Percentiles rank a stretch among this genome's conserved stretches.
These are phyloP conservation scores for Fusarium nurragi DNA, from an alignment of 2,329 filamentous ascomycete species.

Conservation along the genomic window DNA sequence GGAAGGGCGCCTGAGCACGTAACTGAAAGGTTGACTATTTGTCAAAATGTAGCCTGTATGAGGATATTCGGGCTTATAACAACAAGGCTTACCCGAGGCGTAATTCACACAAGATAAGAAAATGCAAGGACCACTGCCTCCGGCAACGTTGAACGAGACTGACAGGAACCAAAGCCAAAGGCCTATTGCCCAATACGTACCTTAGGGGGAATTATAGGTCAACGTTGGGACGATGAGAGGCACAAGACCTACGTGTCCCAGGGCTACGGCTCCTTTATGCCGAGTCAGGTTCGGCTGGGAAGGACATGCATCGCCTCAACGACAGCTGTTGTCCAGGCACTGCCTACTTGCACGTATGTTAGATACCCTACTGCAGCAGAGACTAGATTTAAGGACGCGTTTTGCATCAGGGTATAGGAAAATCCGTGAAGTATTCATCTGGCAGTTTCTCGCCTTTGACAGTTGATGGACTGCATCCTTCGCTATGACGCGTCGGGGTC, in stretches of 20 bases:
- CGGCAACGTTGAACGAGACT: not conserved
- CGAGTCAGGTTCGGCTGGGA: not conserved
- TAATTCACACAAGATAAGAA: not conserved
- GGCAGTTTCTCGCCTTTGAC: too few species aligned
- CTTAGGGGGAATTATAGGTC: too few species aligned
- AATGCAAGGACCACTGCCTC: not conserved
- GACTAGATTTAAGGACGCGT: not conserved
- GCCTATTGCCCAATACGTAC: conserved; percentile 4
- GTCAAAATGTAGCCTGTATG: not conserved
- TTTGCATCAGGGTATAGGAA: not conserved
- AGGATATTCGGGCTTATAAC: not conserved
- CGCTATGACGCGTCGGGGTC: not conserved
- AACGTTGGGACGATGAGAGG: not conserved
- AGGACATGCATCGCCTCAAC: not conserved
- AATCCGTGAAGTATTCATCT: not conserved
- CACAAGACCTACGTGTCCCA: not conserved
- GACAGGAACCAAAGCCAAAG: not conserved
- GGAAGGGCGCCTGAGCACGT: not conserved
- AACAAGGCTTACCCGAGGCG: not conserved
- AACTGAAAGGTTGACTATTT: not conserved
- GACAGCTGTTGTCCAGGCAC: not conserved
- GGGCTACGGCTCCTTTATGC: not conserved
- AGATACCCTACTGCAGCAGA: not conserved
- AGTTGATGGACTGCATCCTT: not conserved
- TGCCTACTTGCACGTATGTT: not conserved